phyloP scores from a whole-genome alignment of 2,329 filamentous ascomycete genomes.

The Cryphonectria nitschkei region DNA sequence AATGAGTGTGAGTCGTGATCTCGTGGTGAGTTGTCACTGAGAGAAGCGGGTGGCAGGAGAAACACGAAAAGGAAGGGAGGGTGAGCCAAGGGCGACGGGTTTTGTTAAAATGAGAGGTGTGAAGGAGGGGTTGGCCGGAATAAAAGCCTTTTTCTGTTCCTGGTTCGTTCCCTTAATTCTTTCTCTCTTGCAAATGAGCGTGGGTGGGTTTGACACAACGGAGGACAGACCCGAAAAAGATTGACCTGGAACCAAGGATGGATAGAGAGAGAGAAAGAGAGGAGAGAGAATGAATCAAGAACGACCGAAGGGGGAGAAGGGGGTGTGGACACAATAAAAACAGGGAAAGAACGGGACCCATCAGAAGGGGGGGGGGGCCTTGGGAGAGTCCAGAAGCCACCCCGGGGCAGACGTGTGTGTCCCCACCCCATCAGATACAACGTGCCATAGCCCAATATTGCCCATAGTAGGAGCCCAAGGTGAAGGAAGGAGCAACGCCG shows the following conservation, averaged over 20 bases:
- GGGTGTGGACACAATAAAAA: slow-evolving; percentile 13
- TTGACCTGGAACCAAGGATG: slow-evolving; percentile 11
- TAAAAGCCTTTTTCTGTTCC: not conserved
- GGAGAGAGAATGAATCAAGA: slow-evolving; percentile 26
- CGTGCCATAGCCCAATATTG: not conserved
- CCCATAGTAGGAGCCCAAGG: not conserved
- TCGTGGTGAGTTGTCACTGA: slow-evolving; percentile 8
- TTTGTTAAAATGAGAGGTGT: not conserved
- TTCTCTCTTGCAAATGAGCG: slow-evolving; percentile 12
- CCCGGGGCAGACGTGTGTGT: not conserved
- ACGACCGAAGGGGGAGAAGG: not conserved
- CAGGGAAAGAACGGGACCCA: not conserved
- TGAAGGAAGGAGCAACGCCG: not conserved
- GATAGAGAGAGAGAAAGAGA: slow-evolving; percentile 23
- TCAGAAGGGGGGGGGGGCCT: not conserved
- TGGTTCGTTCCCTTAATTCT: not conserved
- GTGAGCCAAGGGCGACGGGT: not conserved
- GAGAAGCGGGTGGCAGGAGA: slow-evolving; percentile 1
- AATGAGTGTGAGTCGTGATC: slow-evolving; percentile 27
- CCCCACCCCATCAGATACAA: not conserved
- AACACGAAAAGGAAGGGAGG: not conserved
- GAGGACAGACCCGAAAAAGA: slow-evolving; percentile 14
- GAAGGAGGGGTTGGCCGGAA: not conserved
- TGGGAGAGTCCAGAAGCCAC: not conserved
- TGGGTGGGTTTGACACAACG: slow-evolving; percentile 17